A percentile compares a stretch with the other conserved stretches of the same genome.
These are phyloP conservation scores for Blastobotrys arbuscula DNA, from an alignment of 1,139 yeast genomes.

Conservation along the genomic window DNA sequence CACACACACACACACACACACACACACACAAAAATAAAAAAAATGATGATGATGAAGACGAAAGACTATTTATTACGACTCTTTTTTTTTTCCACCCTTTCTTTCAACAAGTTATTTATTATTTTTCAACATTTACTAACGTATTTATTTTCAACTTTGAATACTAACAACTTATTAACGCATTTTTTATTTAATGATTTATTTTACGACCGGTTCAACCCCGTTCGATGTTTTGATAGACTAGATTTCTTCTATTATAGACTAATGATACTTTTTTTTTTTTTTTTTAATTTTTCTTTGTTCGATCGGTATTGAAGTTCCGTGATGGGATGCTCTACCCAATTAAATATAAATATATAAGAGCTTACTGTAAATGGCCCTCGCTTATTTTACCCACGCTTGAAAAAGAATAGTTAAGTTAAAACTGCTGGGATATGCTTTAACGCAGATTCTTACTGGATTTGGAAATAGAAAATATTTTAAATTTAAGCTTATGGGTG, in stretches of 20 bases:
- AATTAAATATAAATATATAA: too few relatives aligned
- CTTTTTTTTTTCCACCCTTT: constrained; percentile 1
- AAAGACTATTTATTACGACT: background rate
- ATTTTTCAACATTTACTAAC: background rate
- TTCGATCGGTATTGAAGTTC: too few relatives aligned
- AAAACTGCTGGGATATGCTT: too few relatives aligned
- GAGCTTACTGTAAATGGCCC: too few relatives aligned
- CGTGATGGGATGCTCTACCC: too few relatives aligned
- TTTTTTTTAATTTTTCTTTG: background rate
- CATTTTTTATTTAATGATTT: background rate
- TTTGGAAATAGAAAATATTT: too few relatives aligned
- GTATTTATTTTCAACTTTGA: constrained; percentile 2
- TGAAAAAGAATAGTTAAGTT: too few relatives aligned
- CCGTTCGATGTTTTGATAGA: background rate
- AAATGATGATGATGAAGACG: background rate
- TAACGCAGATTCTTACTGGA: too few relatives aligned
- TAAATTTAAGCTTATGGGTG: too few relatives aligned
- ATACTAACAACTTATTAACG: background rate
- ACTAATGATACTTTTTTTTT: background rate
- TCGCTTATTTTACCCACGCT: too few relatives aligned
- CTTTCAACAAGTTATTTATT: background rate
- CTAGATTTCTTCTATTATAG: background rate
- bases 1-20: too few relatives aligned
- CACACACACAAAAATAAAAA: background rate
- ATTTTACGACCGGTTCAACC: background rate